Conservation (phyloP, 2,329 filamentous ascomycete species). For the Pseudogymnoascus sp. region DNA sequence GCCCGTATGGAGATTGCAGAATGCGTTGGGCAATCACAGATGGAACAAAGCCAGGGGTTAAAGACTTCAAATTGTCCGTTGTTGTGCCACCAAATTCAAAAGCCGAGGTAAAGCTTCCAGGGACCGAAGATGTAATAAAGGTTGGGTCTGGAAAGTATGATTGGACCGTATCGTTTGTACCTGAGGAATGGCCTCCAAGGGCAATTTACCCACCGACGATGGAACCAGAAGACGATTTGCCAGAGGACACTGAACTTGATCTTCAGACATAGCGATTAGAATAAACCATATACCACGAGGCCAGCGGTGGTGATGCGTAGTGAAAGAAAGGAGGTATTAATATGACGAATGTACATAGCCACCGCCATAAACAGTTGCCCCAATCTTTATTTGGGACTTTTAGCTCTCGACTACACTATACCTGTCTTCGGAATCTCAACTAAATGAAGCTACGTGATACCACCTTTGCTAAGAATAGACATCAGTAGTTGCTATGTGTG, state of each 20-base stretch:
- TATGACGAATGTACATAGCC: not conserved
- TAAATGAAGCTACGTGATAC: not conserved
- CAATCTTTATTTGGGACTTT: not conserved
- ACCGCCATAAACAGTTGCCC: not conserved
- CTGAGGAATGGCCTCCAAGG: conserved; percentile 17
- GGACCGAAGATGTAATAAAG: not conserved
- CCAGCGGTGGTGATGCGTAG: not conserved
- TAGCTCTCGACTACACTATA: not conserved
- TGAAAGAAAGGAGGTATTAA: not conserved
- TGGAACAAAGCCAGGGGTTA: not conserved
- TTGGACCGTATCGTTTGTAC: not conserved
- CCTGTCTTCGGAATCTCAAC: not conserved
- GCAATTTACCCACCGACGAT: conserved; percentile 6
- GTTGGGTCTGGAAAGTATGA: conserved; percentile 9
- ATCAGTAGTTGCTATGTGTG: not conserved
- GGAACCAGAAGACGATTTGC: not conserved
- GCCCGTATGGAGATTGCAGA: conserved; percentile 15
- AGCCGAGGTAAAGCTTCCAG: not conserved
- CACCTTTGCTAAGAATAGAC: not conserved
- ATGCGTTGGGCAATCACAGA: not conserved
- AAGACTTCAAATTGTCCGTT: conserved; percentile 13
- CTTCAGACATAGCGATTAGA: not conserved
- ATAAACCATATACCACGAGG: not conserved
- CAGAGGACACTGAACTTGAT: not conserved
- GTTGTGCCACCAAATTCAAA: conserved; percentile 24